A percentile compares a stretch with the other conserved stretches of the same genome.
These are phyloP conservation scores for Magnusiomyces sp. DNA, from an alignment of 1,139 yeast species.

Conservation along the genomic window DNA sequence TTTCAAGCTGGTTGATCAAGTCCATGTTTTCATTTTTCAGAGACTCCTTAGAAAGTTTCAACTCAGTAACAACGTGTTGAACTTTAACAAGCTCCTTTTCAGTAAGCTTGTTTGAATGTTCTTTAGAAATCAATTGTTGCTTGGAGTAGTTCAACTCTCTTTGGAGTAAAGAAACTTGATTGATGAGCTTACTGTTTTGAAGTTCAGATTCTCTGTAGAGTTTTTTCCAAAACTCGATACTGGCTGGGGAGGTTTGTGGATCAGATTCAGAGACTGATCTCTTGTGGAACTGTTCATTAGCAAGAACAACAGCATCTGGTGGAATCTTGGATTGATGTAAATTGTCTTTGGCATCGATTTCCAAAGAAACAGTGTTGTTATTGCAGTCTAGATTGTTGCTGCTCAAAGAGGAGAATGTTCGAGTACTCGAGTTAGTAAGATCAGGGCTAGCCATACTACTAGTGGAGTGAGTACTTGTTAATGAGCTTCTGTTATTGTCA, in stretches of 20 bases:
- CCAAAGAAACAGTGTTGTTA: not conserved
- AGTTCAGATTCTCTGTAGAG: not conserved
- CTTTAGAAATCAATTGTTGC: not conserved
- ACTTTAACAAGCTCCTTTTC: conserved; percentile 4
- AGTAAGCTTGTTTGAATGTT: not conserved
- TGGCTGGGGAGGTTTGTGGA: too few species aligned
- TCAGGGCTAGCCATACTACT: too few species aligned
- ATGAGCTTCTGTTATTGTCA: too few species aligned
- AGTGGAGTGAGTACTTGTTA: too few species aligned
- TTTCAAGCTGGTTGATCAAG: not conserved
- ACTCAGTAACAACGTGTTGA: conserved; percentile 7
- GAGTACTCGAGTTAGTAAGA: too few species aligned
- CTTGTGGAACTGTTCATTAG: not conserved
- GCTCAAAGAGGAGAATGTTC: too few species aligned
- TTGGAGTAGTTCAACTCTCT: conserved; percentile 3
- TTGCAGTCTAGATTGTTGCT: not conserved
- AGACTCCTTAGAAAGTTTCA: conserved; percentile 7
- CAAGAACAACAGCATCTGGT: not conserved
- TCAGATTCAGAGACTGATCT: not conserved
- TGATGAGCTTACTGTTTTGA: not conserved
- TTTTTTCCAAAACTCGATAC: too few species aligned
- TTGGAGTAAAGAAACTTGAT: too few species aligned
- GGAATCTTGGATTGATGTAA: too few species aligned
- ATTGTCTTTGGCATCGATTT: not conserved
- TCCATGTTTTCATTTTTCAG: conserved; percentile 7